These are phyloP conservation scores for Penicillium odoratum DNA, from an alignment of 495 filamentous ascomycete species.

Conservation along the genomic window DNA sequence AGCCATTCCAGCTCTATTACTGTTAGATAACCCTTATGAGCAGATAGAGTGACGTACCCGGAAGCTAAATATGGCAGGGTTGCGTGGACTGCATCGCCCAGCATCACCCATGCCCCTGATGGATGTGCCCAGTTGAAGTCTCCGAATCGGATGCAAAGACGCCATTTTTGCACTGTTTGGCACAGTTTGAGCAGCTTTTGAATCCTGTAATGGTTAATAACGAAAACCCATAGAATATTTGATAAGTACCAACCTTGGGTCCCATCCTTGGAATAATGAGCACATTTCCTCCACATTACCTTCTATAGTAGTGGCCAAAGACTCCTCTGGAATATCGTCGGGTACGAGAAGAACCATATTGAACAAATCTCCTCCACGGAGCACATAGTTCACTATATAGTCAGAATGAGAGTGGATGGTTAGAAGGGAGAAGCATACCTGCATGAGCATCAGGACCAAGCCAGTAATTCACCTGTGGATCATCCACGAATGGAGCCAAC, in stretches of 20 bases:
- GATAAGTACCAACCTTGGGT: constrained; percentile 46
- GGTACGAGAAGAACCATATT: constrained; percentile 71
- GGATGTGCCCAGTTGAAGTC: constrained; percentile 57
- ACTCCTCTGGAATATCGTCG: constrained; percentile 62
- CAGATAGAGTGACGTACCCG: constrained; percentile 23
- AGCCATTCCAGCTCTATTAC: constrained; percentile 42
- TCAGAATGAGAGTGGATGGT: not conserved
- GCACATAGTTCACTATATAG: constrained; percentile 56
- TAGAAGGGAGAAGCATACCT: constrained; percentile 20
- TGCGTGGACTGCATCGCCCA: constrained; percentile 66
- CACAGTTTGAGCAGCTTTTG: constrained; percentile 39
- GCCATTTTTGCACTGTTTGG: constrained; percentile 63
- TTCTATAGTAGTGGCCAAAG: constrained; percentile 41
- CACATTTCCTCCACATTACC: constrained; percentile 69
- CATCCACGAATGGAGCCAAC: constrained; percentile 49
- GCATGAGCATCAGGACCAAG: constrained; percentile 63
- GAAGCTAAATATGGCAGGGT: constrained; percentile 61
- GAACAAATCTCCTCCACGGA: constrained; percentile 58
- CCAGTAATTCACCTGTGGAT: constrained; percentile 70
- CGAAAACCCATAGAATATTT: not conserved
- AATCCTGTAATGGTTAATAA: constrained; percentile 18
- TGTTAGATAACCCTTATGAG: not conserved
- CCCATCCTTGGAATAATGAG: constrained; percentile 59
- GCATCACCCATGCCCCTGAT: constrained; percentile 53
- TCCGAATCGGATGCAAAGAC: constrained; percentile 57